Evolutionary conservation across 805 yeast species (phyloP).

Genomic region (Starmerella sp.): DNA sequence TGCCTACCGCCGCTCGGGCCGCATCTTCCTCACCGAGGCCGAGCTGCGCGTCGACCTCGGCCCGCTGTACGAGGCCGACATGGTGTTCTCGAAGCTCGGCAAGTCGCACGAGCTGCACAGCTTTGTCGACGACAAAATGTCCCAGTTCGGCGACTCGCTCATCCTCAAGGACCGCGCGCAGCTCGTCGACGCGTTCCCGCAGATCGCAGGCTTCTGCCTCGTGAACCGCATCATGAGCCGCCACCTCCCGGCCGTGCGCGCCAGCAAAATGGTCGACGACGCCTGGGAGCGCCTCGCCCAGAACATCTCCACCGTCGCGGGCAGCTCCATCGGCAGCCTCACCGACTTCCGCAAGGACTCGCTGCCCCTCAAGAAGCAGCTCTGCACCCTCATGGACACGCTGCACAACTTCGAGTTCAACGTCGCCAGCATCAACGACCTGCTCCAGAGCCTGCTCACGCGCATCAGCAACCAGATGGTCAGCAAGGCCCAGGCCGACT

Average conservation of each 20-base stretch:
- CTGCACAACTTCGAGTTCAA: conserved; percentile 62
- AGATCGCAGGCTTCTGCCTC: conserved; percentile 63
- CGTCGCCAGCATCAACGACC: conserved; percentile 47
- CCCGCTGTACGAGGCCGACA: conserved; percentile 70
- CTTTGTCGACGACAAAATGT: conserved; percentile 58
- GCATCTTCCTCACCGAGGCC: conserved; percentile 37
- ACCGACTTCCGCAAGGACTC: conserved; percentile 18
- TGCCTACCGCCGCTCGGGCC: conserved; percentile 52
- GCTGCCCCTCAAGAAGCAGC: conserved; percentile 39
- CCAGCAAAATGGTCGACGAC: conserved; percentile 55
- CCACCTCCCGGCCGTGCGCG: conserved; percentile 48
- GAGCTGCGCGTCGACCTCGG: conserved; percentile 45
- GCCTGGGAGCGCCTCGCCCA: conserved; percentile 59
- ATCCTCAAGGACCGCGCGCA: conserved; percentile 34
- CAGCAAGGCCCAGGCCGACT: conserved; percentile 47
- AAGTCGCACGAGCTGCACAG: conserved; percentile 49
- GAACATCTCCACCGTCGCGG: conserved; percentile 24
- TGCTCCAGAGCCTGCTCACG: conserved; percentile 48
- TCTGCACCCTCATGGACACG: conserved; percentile 64
- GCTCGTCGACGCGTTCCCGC: conserved; percentile 33
- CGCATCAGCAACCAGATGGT: conserved; percentile 49
- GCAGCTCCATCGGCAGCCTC: conserved; percentile 25
- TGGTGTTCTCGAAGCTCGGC: conserved; percentile 67
- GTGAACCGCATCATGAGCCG: conserved; percentile 57
- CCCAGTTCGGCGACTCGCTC: conserved; percentile 54